Evolutionary conservation across 2,329 filamentous ascomycete species (phyloP).

Genomic region (Microdochium bolleyi): DNA sequence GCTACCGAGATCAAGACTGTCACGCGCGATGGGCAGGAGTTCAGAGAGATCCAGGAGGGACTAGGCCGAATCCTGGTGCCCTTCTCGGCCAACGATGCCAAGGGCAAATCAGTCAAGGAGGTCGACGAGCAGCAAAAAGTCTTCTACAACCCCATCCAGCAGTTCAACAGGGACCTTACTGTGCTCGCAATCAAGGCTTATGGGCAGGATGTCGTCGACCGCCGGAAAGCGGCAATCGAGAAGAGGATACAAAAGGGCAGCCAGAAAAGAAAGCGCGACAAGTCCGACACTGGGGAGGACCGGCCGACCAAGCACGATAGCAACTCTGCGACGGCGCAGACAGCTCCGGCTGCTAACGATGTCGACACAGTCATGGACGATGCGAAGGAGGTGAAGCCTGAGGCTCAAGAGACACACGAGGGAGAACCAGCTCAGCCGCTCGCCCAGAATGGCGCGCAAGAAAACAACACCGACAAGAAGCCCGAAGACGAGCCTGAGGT

Average conservation of each 20-base stretch:
- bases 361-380: constrained; percentile 11
- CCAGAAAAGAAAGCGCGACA: constrained; percentile 39
- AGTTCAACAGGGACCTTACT: constrained; percentile 95
- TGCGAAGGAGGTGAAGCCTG: constrained; percentile 5
- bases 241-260: constrained; percentile 30
- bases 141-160: constrained; percentile 98
- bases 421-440: constrained; percentile 3
- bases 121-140: constrained; percentile 65
- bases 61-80: constrained; percentile 50
- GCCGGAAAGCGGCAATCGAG: constrained; percentile 31
- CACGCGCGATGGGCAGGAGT: constrained; percentile 36
- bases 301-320: constrained; percentile 12
- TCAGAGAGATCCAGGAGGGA: constrained; percentile 45
- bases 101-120: constrained; percentile 26
- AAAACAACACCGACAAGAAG: constrained; percentile 2
- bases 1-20: constrained; percentile 23
- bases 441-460: constrained; percentile 1
- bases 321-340: constrained; percentile 1
- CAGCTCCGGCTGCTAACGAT: constrained; percentile 1
- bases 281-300: constrained; percentile 11
- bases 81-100: constrained; percentile 23
- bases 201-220: constrained; percentile 57
- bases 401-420: background rate
- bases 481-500: constrained; percentile 4
- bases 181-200: constrained; percentile 88